These are phyloP conservation scores for Hypsizygus marmoreus DNA, from an alignment of 768 basidiomycete genomes.

Conservation along the genomic window DNA sequence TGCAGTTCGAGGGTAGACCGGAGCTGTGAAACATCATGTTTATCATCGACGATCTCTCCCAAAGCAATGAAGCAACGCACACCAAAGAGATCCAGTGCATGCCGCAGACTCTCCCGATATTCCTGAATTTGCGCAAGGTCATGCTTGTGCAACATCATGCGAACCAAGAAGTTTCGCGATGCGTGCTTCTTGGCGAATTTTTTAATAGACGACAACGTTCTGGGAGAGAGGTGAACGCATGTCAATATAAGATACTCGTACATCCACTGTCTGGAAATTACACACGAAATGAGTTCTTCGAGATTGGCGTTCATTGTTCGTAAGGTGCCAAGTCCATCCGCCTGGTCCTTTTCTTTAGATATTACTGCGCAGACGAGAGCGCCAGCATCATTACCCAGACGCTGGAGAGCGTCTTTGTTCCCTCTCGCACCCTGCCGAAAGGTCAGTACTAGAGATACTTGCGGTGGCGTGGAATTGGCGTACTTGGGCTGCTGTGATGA, in stretches of 20 bases:
- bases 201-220: conserved; percentile 19
- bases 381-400: conserved; percentile 25
- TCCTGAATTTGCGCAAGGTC: conserved; percentile 18
- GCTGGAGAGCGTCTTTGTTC: conserved; percentile 23
- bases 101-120: conserved; percentile 19
- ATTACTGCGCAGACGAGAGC: conserved; percentile 23
- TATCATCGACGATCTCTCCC: background rate
- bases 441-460: background rate
- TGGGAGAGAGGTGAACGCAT: background rate
- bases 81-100: conserved; percentile 27
- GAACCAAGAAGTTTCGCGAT: conserved; percentile 10
- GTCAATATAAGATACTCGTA: no score
- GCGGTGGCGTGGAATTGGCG: background rate
- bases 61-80: conserved; percentile 11
- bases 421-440: conserved; percentile 20
- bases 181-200: conserved; percentile 17
- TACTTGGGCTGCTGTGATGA: conserved; percentile 21
- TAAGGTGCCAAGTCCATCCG: conserved; percentile 12
- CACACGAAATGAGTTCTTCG: conserved; percentile 9
- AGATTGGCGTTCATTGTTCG: conserved; percentile 17
- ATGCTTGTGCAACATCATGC: conserved; percentile 14
- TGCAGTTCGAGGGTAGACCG: conserved; percentile 22
- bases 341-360: conserved; percentile 15
- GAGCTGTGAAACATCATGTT: background rate
- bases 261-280: no score